Evolutionary conservation across 768 basidiomycete species (phyloP).

Genomic region (Amanita jacksonii): DNA sequence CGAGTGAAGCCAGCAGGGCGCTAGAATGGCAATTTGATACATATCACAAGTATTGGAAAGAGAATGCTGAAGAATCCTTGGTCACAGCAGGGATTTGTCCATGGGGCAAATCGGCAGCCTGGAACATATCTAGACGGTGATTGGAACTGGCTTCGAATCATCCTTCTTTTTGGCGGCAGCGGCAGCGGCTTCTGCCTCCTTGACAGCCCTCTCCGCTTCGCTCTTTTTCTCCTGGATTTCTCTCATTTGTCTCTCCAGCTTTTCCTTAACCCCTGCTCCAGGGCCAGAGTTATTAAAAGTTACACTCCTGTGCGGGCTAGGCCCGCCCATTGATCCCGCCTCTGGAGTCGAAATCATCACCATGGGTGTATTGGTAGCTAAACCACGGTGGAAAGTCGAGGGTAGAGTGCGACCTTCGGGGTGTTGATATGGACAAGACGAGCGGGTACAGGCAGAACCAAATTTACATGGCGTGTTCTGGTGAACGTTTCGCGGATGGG

Average conservation of each 20-base stretch:
- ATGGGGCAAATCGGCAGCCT: not conserved
- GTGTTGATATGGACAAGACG: slow-evolving; percentile 84
- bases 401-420: slow-evolving; percentile 81
- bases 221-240: slow-evolving; percentile 59
- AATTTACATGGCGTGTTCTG: slow-evolving; percentile 63
- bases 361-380: slow-evolving; percentile 49
- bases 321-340: slow-evolving; percentile 52
- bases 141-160: slow-evolving; percentile 41
- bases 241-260: slow-evolving; percentile 36
- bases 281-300: slow-evolving; percentile 51
- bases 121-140: slow-evolving; percentile 24
- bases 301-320: slow-evolving; percentile 61
- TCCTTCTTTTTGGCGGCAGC: slow-evolving; percentile 53
- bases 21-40: slow-evolving; percentile 9
- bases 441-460: slow-evolving; percentile 77
- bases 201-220: slow-evolving; percentile 55
- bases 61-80: not conserved
- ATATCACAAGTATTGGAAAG: slow-evolving; percentile 13
- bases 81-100: not conserved
- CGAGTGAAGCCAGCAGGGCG: not conserved
- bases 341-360: slow-evolving; percentile 55
- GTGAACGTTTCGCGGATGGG: slow-evolving; percentile 43
- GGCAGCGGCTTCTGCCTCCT: slow-evolving; percentile 47
- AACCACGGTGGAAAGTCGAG: slow-evolving; percentile 69
- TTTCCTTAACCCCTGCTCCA: slow-evolving; percentile 33